Evolutionary conservation across 371 early-diverging fungal genomes (phyloP), one percentile per base, ranked within the genome.

Genomic region (Mucor circinelloides): DNA sequence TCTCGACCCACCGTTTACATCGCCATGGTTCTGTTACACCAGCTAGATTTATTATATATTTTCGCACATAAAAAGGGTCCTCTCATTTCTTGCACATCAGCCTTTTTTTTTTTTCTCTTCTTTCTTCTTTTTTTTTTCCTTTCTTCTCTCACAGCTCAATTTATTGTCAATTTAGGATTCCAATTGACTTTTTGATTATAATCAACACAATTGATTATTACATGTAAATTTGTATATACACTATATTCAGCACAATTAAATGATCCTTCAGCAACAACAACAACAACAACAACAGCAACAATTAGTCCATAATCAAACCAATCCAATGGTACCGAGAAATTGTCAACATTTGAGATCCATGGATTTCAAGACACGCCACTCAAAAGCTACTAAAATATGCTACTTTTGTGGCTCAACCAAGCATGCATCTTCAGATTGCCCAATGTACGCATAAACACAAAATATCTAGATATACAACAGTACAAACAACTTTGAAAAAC

Each of bases 371-470:
- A 25, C 13, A 38, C 44, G 55, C 55, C 55, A 55, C 55, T 55
- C 55, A 46, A 58, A 42, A 36, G 54, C 21, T 31, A 40, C 32
- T 19, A 68, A 60, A 38, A 57, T 82, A 10, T 82, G 82, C 60
- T 82, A 77, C 64, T 76, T 82, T 58, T 82, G 82, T 64, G 82
- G 82, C 15, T 82, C 82, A 58, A 73, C 71, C 32, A 79, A 73
- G 44, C 82, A 82, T 63, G 72, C 68, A 34, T 79, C 82, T 38
- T 82, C 82, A 42, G 82, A 82, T 60, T 82, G 82, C 54, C 82
- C 82, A 44, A 62, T 76, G 46, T 79, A 82, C 56, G 82, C 77
- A 75, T 81, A 73, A 74, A 27, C 48, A 31, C 23, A 36, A 55
- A 13, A 52, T 19, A n/a, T 19, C 19, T 44, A 44, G 44, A 44